Conservation (phyloP, 2,329 filamentous ascomycete genomes). For the Daldinia eschscholtzii region DNA sequence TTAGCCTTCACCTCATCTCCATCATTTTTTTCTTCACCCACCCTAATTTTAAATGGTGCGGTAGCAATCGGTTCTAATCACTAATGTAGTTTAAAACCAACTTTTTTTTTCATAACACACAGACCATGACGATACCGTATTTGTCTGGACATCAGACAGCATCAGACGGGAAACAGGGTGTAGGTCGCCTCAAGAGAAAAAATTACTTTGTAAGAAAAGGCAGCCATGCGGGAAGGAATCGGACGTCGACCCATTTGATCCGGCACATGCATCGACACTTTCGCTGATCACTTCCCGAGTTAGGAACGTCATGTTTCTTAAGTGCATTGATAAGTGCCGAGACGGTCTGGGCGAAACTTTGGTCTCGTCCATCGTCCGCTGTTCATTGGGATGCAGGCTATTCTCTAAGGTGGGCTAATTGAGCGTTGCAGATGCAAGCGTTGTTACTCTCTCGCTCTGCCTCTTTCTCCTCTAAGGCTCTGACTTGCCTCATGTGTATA, state of each 20-base stretch:
- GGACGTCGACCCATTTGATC: conserved; percentile 44
- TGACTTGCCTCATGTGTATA: conserved; percentile 34
- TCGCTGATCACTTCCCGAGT: conserved; percentile 45
- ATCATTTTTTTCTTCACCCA: conserved; percentile 26
- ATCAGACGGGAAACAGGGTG: conserved; percentile 29
- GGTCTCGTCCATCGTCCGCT: conserved; percentile 38
- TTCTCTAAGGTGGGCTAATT: conserved; percentile 38
- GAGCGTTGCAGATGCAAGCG: conserved; percentile 39
- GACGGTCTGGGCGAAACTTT: conserved; percentile 42
- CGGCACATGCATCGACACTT: conserved; percentile 43
- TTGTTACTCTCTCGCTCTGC: conserved; percentile 19
- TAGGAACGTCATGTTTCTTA: conserved; percentile 46
- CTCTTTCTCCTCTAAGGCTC: conserved; percentile 9
- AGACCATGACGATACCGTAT: conserved; percentile 28
- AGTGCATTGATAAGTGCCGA: conserved; percentile 48
- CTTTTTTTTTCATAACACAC: conserved; percentile 2
- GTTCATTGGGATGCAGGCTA: conserved; percentile 43
- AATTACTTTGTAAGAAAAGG: conserved; percentile 12
- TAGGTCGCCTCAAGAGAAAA: conserved; percentile 20
- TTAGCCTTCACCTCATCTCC: conserved; percentile 41
- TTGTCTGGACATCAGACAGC: conserved; percentile 37
- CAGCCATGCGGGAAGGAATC: conserved; percentile 40
- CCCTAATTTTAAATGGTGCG: conserved; percentile 40
- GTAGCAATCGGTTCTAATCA: conserved; percentile 34
- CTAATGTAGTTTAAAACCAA: conserved; percentile 19